Evolutionary conservation across 495 filamentous ascomycete genomes (phyloP), one percentile per base, ranked within the genome.

Genomic region (Annulohypoxylon maeteangense): DNA sequence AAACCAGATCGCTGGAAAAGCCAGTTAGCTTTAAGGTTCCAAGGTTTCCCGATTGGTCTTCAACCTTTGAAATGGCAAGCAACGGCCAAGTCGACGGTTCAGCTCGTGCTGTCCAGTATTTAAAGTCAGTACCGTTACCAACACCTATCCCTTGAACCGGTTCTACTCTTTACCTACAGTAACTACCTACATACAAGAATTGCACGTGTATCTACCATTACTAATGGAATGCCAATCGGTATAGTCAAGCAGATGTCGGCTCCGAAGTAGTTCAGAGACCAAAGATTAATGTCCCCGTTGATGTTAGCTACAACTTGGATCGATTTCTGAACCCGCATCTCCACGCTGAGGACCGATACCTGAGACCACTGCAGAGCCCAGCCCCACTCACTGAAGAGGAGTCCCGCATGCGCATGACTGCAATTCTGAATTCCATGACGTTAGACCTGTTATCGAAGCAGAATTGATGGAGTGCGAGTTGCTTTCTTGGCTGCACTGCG

Each of bases 261-360:
- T 32, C 61, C 22, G 64, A 69, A 44, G 25, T 51, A 18, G 31
- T 44, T 42, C 61, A 72, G 48, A 58, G 68, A 11, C 74, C 75
- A 4, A 55, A 62, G 3, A 53, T 78, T 16, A 57, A 76, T 42
- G 75, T 74, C 4, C 74, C 74, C 2, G 62, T 67, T 47, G 74
- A 78, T 22, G 29, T 72, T 1, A 48, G 47, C 20, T 78, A 78
- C 66, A 78, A 65, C 61, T 42, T 78, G 32, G 58, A 75, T 11
- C 74, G 75, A 16, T 78, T 65, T 45, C 58, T 76, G 12, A 74
- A 78, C 53, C 70, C 75, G 16, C 74, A 78, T 14, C 70, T 71
- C 47, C 74, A 78, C 42, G 60, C 67, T 7, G 74, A 76, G 18
- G 75, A 72, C 62, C 65, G 64, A 8, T 34, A 65, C 51, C 47